These are phyloP conservation scores for Thalassiosira hispida DNA, from an alignment of 352 stramenopile genomes.

Conservation along the genomic window DNA sequence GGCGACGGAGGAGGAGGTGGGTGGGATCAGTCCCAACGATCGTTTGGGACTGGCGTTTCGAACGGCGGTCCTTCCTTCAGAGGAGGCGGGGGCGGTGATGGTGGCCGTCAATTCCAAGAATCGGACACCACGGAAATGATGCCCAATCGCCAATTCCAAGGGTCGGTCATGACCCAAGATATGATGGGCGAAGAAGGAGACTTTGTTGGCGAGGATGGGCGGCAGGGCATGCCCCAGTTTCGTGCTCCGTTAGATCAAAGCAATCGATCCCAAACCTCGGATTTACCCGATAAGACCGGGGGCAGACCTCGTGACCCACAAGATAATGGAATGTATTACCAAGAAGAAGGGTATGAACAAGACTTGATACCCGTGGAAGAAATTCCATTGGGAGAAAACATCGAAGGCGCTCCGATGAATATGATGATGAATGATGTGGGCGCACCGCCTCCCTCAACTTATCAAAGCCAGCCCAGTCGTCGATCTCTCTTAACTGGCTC, in stretches of 20 bases:
- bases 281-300: not conserved
- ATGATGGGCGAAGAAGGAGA: too few relatives aligned
- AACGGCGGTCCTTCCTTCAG: not conserved
- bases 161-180: too few relatives aligned
- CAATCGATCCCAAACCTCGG: not conserved
- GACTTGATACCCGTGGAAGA: too few relatives aligned
- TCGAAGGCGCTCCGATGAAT: not conserved
- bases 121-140: too few relatives aligned
- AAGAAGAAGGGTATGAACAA: too few relatives aligned
- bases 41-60: not conserved
- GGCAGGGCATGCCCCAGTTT: too few relatives aligned
- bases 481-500: not conserved
- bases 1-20: not conserved
- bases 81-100: not conserved
- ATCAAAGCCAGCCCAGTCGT: not conserved
- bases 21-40: not conserved
- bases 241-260: not conserved
- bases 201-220: too few relatives aligned
- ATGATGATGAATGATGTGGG: not conserved
- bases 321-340: too few relatives aligned
- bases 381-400: slow-evolving; percentile 1
- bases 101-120: too few relatives aligned
- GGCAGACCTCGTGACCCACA: not conserved
- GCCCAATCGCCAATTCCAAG: too few relatives aligned
- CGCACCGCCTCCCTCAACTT: not conserved